Evolutionary conservation across 2,329 filamentous ascomycete genomes (phyloP).

Genomic region (Ceratocystis ficicola): DNA sequence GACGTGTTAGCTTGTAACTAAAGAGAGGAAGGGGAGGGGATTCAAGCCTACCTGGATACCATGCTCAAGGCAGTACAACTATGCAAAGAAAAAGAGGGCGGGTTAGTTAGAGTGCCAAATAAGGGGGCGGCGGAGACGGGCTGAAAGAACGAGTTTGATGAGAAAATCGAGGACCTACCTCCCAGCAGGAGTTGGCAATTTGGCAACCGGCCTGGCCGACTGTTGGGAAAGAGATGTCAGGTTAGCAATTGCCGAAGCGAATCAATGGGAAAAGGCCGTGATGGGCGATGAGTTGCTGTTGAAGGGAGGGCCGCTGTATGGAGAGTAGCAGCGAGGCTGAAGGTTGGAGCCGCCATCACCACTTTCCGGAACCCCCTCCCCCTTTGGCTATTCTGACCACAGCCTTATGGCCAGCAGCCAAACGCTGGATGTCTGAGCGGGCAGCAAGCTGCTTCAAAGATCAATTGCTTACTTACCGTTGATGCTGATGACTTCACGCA

Average conservation of each 20-base stretch:
- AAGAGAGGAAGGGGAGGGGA: background rate
- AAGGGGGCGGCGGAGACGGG: background rate
- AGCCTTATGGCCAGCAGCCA: no score
- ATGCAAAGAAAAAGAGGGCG: constrained; percentile 24
- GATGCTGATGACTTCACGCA: constrained; percentile 99
- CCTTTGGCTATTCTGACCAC: no score
- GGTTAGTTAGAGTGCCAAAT: background rate
- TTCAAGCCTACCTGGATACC: constrained; percentile 74
- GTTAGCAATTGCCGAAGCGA: constrained; percentile 2
- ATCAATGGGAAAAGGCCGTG: background rate
- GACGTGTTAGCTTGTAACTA: constrained; percentile 1
- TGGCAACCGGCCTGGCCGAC: constrained; percentile 99
- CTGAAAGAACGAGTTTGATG: background rate
- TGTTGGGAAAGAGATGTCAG: constrained; percentile 36
- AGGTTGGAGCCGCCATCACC: no score
- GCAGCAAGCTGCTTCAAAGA: no score
- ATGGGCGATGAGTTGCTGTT: background rate
- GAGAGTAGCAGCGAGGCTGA: background rate
- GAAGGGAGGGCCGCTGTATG: background rate
- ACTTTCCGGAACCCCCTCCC: no score
- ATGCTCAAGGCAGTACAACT: constrained; percentile 99
- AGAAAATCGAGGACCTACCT: constrained; percentile 55
- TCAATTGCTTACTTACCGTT: constrained; percentile 57
- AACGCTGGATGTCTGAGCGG: no score
- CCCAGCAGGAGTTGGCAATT: constrained; percentile 99